phyloP scores from a whole-genome alignment of 208 protist species.

The Plasmodiophora brassicae region DNA sequence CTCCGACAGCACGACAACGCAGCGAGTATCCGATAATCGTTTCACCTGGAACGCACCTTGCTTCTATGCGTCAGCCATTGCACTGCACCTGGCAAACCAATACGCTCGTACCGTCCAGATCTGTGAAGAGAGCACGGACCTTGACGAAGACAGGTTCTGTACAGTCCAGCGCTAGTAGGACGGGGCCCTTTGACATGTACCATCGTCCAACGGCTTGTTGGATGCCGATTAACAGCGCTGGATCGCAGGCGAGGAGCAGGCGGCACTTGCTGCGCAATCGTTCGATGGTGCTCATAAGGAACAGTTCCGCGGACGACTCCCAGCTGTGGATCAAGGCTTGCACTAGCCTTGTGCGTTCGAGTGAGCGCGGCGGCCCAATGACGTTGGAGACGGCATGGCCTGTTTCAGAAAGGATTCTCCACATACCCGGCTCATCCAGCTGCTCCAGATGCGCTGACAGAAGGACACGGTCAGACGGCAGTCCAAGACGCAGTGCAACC shows the following conservation, averaged over 20 bases:
- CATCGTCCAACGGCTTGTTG: not conserved
- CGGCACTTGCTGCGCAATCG: not conserved
- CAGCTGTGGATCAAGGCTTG: not conserved
- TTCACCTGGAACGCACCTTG: not conserved
- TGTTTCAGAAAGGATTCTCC: not conserved
- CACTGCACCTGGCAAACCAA: no score
- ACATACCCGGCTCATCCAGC: not conserved
- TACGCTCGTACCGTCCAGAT: conserved; percentile 15
- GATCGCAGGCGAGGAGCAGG: not conserved
- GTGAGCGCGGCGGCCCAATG: not conserved
- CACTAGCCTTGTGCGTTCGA: not conserved
- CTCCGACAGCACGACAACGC: not conserved
- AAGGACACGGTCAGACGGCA: not conserved
- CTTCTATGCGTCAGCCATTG: no score
- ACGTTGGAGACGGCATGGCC: not conserved
- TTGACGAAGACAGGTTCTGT: not conserved
- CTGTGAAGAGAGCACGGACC: not conserved
- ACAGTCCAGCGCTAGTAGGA: not conserved
- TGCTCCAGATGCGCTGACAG: not conserved
- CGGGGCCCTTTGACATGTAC: not conserved
- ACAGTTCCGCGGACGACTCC: not conserved
- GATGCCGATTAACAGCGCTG: not conserved
- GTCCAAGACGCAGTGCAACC: not conserved
- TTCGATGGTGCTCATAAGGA: conserved; percentile 26
- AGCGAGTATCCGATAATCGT: not conserved